Conservation (phyloP, 2,329 filamentous ascomycete species). For the Pseudogymnoascus sp. region DNA sequence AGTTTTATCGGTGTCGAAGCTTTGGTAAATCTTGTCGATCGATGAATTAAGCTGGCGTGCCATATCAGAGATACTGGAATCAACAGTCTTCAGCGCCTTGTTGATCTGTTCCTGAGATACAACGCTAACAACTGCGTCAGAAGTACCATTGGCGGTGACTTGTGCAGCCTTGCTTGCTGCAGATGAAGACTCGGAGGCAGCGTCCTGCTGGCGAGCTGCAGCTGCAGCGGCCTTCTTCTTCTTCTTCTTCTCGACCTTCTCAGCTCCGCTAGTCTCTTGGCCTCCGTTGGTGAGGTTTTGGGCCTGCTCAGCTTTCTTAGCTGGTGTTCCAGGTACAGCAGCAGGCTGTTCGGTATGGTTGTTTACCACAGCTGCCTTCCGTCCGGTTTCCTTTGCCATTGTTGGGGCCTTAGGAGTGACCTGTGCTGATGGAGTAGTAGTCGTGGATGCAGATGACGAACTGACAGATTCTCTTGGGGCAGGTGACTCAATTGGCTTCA, state of each 20-base stretch:
- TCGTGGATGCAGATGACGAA: not conserved
- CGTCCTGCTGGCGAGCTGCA: not conserved
- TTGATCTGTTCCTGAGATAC: conserved; percentile 31
- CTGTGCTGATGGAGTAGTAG: not conserved
- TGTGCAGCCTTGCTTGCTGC: conserved; percentile 16
- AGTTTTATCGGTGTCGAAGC: conserved; percentile 58
- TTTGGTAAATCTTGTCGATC: conserved; percentile 53
- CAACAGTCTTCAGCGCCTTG: conserved; percentile 39
- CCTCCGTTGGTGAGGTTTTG: conserved; percentile 20
- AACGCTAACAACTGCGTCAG: conserved; percentile 14
- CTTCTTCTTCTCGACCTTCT: conserved; percentile 59
- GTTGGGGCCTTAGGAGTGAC: conserved; percentile 15
- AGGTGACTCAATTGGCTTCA: conserved; percentile 41
- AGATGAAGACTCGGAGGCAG: conserved; percentile 10
- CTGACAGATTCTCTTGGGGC: conserved; percentile 20
- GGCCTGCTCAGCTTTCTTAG: conserved; percentile 28
- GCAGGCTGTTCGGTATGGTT: conserved; percentile 17
- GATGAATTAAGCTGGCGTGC: conserved; percentile 47
- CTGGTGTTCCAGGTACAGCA: conserved; percentile 23
- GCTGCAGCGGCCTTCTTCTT: conserved; percentile 56
- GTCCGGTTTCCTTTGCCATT: conserved; percentile 20
- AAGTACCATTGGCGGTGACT: conserved; percentile 12
- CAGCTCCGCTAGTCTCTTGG: conserved; percentile 28
- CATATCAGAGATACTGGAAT: conserved; percentile 39
- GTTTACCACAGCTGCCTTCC: conserved; percentile 20